phyloP scores from a whole-genome alignment of 257 asterid species.

The Przewalskia tangutica region DNA sequence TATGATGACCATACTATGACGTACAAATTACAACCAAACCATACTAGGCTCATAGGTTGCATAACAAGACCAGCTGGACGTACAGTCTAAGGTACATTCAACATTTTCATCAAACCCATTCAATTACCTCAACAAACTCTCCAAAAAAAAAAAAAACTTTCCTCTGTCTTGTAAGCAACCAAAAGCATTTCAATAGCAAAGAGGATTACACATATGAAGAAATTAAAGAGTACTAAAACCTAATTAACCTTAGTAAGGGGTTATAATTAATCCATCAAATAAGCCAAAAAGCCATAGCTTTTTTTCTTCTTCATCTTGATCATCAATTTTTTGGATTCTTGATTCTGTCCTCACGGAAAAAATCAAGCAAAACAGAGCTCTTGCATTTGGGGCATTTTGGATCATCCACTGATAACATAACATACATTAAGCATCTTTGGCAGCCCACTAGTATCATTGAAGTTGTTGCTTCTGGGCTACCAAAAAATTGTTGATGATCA shows the following conservation, averaged over 20 bases:
- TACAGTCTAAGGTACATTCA: neutral
- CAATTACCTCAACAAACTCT: neutral
- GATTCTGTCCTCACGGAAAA: constrained; percentile 2
- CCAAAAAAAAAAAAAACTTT: neutral
- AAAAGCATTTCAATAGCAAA: neutral
- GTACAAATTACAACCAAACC: neutral
- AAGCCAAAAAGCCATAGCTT: neutral
- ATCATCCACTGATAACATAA: neutral
- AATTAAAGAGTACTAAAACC: neutral
- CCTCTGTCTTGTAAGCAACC: neutral
- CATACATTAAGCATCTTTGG: constrained; percentile 14
- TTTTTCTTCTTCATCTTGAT: neutral
- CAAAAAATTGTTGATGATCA: neutral
- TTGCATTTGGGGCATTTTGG: constrained; percentile 14
- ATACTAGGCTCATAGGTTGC: neutral
- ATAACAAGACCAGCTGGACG: neutral
- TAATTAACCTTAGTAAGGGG: neutral
- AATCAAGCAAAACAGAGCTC: constrained; percentile 10
- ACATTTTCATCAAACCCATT: neutral
- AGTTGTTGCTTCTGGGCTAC: neutral
- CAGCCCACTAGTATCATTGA: constrained; percentile 9
- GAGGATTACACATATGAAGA: neutral
- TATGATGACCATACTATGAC: neutral
- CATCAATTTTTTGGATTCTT: neutral
- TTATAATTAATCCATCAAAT: neutral